Base-by-base conservation (phyloP, 192 early-diverging fungal genomes). In the Coemansia reversa region DNA sequence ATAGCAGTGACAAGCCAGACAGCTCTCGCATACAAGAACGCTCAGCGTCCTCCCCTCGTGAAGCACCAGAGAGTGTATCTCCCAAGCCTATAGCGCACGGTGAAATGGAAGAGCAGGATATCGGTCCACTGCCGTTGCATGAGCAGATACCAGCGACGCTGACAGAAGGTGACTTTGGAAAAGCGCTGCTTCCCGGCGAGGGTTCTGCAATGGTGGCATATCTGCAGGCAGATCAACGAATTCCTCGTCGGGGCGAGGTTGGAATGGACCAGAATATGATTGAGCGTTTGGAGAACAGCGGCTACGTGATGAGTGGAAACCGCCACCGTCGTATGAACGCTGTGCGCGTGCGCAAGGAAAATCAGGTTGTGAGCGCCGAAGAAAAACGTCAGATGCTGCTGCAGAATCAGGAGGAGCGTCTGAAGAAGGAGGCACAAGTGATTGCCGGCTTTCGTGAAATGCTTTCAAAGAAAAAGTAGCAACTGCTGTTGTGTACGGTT, bases 201-300 rank as follows among this genome's bases (percentile, higher is more conserved):
- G 94, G 93, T 62, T 86, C 91, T 1, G 93, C 94, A 0, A 93
- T 94, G 90, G 92, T 92, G 0, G 86, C 90, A 0, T 97, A 90
- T 79, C 87, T 96, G 25, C 90, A 94, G 62, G 86, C 90, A 51
- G 94, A 94, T 30, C 94, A 97, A 70, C 91, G 95, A 64, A 96
- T 98, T 65, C 95, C 95, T 3, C 90, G 95, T 55, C 90, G 95
- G 81, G 97, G 95, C 83, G 97, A 98, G 79, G 94, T 98, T 78
- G 95, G 95, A 50, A 74, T 96, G 20, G 87, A 89, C 66, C 87
- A 90, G 58, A 74, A 90, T 30, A 82, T 94, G 75, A 98, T 98
- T 73, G 85, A 88, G 58, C 71, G 86, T 18, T 93, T 86, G 70
- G 97, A 98, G 72, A 70, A 78, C 23, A 89, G 88, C 3, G 97